Conservation (phyloP, 495 filamentous ascomycete species). For the Talaromyces trachyspermus region DNA sequence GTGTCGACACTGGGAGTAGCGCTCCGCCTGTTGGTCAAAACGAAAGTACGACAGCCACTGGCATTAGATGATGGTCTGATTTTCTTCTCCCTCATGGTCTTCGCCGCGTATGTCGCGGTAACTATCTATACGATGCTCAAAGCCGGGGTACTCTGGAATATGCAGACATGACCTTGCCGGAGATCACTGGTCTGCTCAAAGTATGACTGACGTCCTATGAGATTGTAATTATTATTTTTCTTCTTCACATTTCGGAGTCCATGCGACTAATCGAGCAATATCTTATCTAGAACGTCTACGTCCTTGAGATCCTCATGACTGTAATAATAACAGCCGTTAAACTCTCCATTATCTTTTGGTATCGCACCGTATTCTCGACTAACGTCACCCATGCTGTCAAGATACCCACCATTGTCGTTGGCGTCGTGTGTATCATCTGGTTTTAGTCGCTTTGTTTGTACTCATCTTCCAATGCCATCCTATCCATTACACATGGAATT, state of each 20-base stretch:
- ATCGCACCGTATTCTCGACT: background rate
- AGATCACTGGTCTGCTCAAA: background rate
- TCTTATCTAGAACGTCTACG: background rate
- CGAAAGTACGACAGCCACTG: background rate
- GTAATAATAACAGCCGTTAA: background rate
- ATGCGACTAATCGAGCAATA: background rate
- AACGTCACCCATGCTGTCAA: background rate
- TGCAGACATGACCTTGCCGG: background rate
- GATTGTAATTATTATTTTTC: background rate
- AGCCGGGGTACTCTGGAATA: background rate
- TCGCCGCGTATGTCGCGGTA: background rate
- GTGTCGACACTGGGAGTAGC: background rate
- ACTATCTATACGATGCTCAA: background rate
- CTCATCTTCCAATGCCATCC: slow-evolving; percentile 14
- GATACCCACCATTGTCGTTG: slow-evolving; percentile 1
- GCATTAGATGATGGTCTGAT: background rate
- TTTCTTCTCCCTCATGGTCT: background rate
- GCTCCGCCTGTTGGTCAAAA: background rate
- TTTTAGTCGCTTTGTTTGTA: slow-evolving; percentile 5
- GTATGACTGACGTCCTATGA: background rate
- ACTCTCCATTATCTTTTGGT: background rate
- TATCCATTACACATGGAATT: slow-evolving; percentile 8
- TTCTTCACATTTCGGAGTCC: background rate
- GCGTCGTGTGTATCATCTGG: slow-evolving; percentile 8
- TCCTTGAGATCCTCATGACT: background rate